Evolutionary conservation across 257 asterid species (phyloP).

Genomic region (Nicotiana paniculata): DNA sequence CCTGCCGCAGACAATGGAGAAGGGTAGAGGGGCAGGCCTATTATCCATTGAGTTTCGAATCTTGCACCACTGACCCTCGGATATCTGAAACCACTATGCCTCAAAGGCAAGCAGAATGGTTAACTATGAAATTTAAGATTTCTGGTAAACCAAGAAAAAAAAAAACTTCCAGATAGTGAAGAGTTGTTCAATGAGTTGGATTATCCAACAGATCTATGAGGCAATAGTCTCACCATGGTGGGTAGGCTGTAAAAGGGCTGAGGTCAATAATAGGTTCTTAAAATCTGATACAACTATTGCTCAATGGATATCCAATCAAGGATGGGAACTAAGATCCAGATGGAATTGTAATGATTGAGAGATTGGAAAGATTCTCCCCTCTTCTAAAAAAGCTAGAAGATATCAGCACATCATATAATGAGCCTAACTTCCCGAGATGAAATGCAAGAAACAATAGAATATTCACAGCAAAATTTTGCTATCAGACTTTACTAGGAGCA

Average conservation of each 20-base stretch:
- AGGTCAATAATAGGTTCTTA: background rate
- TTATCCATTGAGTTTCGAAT: too few relatives aligned
- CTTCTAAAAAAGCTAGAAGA: background rate
- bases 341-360: background rate
- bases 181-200: background rate
- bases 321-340: background rate
- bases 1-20: too few relatives aligned
- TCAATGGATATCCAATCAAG: background rate
- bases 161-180: background rate
- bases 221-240: background rate
- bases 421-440: background rate
- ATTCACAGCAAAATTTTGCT: too few relatives aligned
- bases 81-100: background rate
- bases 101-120: background rate
- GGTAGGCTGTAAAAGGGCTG: background rate
- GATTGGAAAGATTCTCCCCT: background rate
- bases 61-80: too few relatives aligned
- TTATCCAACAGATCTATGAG: background rate
- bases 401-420: background rate
- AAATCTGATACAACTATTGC: background rate
- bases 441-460: too few relatives aligned
- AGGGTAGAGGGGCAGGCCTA: too few relatives aligned
- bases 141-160: background rate
- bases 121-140: background rate
- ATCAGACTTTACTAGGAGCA: too few relatives aligned